These are phyloP conservation scores for Corrigiola litoralis DNA, from an alignment of 179 eudicot genomes.

Conservation along the genomic window DNA sequence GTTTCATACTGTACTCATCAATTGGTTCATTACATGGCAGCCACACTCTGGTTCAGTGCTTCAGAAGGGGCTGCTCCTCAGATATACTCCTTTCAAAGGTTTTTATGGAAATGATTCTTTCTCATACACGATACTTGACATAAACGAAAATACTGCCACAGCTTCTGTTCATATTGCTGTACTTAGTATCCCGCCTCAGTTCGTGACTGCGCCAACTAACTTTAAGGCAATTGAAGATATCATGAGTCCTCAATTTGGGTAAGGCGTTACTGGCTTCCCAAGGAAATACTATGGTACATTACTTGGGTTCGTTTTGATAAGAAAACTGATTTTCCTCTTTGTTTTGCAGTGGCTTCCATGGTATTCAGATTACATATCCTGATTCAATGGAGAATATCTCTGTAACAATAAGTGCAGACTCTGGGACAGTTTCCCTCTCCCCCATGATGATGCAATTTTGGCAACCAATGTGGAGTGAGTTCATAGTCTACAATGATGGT, in stretches of 20 bases:
- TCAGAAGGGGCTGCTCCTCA: conserved; percentile 46
- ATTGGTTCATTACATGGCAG: conserved; percentile 43
- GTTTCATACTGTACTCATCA: conserved; percentile 7
- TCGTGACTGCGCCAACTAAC: conserved; percentile 56
- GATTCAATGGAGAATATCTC: conserved; percentile 58
- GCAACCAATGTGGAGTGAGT: conserved; percentile 62
- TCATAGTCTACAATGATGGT: conserved; percentile 35
- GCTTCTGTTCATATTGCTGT: conserved; percentile 52
- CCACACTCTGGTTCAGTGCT: conserved; percentile 73
- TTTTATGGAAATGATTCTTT: conserved; percentile 79
- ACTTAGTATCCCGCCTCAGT: conserved; percentile 83
- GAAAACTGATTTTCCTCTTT: neutral
- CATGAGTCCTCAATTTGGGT: conserved; percentile 74
- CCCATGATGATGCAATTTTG: conserved; percentile 71
- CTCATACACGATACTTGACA: conserved; percentile 51
- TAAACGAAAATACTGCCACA: conserved; percentile 57
- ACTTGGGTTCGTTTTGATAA: neutral
- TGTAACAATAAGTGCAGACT: conserved; percentile 48
- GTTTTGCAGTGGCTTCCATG: conserved; percentile 64
- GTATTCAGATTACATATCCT: conserved; percentile 65
- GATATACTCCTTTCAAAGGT: conserved; percentile 87
- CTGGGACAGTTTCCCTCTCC: conserved; percentile 58
- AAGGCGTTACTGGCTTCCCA: neutral
- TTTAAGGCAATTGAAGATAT: conserved; percentile 68
- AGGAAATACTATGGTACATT: neutral